Evolutionary conservation across 2,329 filamentous ascomycete genomes (phyloP).

Genomic region (Neophaeococcomyces aloes): DNA sequence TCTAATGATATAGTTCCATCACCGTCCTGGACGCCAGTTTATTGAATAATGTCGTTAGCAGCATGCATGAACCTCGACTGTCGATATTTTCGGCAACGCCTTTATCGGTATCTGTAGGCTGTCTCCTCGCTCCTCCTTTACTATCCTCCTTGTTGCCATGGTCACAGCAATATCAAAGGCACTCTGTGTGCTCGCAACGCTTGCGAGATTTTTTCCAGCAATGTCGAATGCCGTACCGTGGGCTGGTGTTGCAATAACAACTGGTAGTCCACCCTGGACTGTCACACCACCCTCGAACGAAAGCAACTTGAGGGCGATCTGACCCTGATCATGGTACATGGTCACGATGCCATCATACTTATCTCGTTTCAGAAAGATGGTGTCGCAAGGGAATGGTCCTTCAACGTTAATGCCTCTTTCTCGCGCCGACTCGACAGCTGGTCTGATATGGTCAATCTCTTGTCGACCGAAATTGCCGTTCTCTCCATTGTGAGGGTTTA

Average conservation of each 20-base stretch:
- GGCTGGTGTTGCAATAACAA: constrained; percentile 25
- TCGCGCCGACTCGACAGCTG: constrained; percentile 23
- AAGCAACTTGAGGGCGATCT: constrained; percentile 29
- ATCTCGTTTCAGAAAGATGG: constrained; percentile 27
- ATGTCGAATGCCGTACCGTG: constrained; percentile 27
- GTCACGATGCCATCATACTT: constrained; percentile 27
- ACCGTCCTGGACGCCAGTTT: too few species aligned
- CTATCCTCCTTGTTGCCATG: constrained; percentile 10
- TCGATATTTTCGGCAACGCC: background rate
- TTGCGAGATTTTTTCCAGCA: constrained; percentile 25
- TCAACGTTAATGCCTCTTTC: constrained; percentile 24
- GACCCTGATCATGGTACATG: constrained; percentile 31
- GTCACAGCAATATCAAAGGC: constrained; percentile 27
- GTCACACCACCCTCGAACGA: constrained; percentile 29
- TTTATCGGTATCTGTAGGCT: background rate
- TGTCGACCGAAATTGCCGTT: constrained; percentile 27
- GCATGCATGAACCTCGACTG: background rate
- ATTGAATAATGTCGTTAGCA: background rate
- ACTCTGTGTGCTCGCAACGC: constrained; percentile 25
- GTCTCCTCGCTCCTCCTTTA: background rate
- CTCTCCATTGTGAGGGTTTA: constrained; percentile 29
- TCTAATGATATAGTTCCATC: too few species aligned
- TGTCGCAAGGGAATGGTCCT: constrained; percentile 28
- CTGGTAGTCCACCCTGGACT: constrained; percentile 26
- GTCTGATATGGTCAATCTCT: constrained; percentile 27